Base-by-base conservation (phyloP, 78 protist species). In the Chrysochromulina tobinii region DNA sequence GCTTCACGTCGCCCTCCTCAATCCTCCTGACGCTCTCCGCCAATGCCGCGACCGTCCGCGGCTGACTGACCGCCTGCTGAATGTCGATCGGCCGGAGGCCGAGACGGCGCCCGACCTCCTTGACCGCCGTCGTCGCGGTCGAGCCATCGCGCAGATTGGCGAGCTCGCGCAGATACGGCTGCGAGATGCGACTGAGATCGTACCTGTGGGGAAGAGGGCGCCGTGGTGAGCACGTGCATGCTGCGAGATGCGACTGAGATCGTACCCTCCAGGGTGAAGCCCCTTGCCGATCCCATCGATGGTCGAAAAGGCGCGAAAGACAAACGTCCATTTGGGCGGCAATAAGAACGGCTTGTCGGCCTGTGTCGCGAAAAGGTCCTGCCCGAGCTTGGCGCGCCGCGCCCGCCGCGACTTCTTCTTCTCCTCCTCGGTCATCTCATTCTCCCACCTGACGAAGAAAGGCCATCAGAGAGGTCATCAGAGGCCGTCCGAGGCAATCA, bases 1-100 rank as follows among this genome's bases (percentile, higher is more conserved):
- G 77, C 90, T 69, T 66, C 51, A 88, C 68, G 72, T 69, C 83
- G 20, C 91, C 91, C 8, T 73, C 61, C 91, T 88, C 91, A 53
- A 88, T 6, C 72, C 25, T 51, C 67, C 50, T 6, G 38, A 69
- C 51, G 4, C 38, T 48, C 25, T 18, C 21, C 2, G 81, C n/a
- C 53, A 88, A n/a, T 25, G 18, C 15, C 67, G 58, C n/a, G 18
- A 86, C 25, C 53, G 1, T 15, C 58, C 68, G 72, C 55, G 58
- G 89, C n/a, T 14, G 72, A 7, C 23, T 59, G 38, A 88, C 91
- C n/a, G 69, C 58, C 21, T 57, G 23, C 53, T 8, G 11, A 0
- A 88, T 25, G 84, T 88, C 91, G 55, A 9, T 15, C 17, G 23
- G 51, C 48, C 59, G 55, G n/a, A 59, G 38, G 27, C 91, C 91